Conservation (phyloP, 2,329 filamentous ascomycete genomes). For the Botrytis sinoallii region DNA sequence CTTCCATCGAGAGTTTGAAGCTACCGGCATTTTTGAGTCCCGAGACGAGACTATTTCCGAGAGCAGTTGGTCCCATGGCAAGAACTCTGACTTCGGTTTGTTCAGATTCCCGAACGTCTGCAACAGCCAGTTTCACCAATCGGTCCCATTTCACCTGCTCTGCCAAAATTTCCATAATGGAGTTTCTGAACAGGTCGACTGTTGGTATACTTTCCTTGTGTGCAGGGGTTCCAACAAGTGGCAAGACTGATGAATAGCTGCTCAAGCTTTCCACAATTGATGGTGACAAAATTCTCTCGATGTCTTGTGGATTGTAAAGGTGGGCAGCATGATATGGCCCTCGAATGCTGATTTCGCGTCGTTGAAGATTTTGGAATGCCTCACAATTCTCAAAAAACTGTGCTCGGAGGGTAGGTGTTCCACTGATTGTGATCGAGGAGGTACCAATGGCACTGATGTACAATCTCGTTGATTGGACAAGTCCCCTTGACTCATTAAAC, state of each 20-base stretch:
- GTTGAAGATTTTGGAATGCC: conserved; percentile 22
- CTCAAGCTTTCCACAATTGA: conserved; percentile 20
- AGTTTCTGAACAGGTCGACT: conserved; percentile 24
- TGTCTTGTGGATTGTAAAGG: conserved; percentile 31
- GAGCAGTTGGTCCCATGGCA: conserved; percentile 29
- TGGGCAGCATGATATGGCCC: conserved; percentile 37
- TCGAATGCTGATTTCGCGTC: conserved; percentile 26
- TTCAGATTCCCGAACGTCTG: conserved; percentile 18
- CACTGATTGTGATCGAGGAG: conserved; percentile 28
- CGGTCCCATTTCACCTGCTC: conserved; percentile 25
- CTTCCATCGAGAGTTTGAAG: conserved; percentile 24
- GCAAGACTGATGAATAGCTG: conserved; percentile 21
- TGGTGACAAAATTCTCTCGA: conserved; percentile 26
- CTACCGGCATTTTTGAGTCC: conserved; percentile 13
- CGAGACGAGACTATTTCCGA: conserved; percentile 21
- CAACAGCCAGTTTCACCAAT: conserved; percentile 22
- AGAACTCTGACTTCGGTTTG: conserved; percentile 23
- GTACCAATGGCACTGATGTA: conserved; percentile 28
- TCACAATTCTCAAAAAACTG: conserved; percentile 23
- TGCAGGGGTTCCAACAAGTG: conserved; percentile 19
- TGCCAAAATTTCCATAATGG: conserved; percentile 25
- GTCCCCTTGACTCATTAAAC: conserved; percentile 24
- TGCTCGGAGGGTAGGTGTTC: conserved; percentile 23
- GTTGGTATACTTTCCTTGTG: conserved; percentile 15
- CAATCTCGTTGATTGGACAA: conserved; percentile 23